Percentiles rank a stretch among this genome's conserved stretches.
Evolutionary conservation across 768 basidiomycete genomes (phyloP).

Genomic region (Chiua virens): DNA sequence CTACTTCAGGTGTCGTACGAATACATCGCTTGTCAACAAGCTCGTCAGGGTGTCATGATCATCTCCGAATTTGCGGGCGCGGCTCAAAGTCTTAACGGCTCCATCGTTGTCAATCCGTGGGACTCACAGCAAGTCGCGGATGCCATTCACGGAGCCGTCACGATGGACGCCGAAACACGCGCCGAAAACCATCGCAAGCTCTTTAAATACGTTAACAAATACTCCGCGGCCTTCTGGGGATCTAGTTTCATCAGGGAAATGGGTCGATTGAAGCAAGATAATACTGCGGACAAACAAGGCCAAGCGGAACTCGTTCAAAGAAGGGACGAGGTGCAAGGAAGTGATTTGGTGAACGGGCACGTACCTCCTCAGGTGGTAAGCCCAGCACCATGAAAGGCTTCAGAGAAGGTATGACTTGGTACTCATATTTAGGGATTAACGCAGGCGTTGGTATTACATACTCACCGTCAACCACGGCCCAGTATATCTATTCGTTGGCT

Average conservation of each 20-base stretch:
- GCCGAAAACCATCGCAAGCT: slow-evolving; percentile 93
- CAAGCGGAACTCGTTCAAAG: slow-evolving; percentile 35
- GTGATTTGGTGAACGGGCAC: slow-evolving; percentile 39
- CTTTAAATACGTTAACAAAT: slow-evolving; percentile 95
- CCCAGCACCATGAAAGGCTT: slow-evolving; percentile 30
- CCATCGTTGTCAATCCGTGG: slow-evolving; percentile 98
- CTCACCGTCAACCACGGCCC: slow-evolving; percentile 16
- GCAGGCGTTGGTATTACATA: slow-evolving; percentile 27
- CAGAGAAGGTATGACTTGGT: slow-evolving; percentile 31
- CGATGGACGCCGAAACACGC: slow-evolving; percentile 78
- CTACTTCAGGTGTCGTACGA: slow-evolving; percentile 90
- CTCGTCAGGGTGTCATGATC: slow-evolving; percentile 94
- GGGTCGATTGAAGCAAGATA: slow-evolving; percentile 51
- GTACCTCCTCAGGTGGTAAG: slow-evolving; percentile 37
- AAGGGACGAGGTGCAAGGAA: slow-evolving; percentile 39
- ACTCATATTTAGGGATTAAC: slow-evolving; percentile 28
- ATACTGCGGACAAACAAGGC: slow-evolving; percentile 32
- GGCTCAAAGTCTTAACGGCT: slow-evolving; percentile 92
- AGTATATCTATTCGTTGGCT: slow-evolving; percentile 34
- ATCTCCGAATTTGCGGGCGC: slow-evolving; percentile 98
- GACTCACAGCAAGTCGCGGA: slow-evolving; percentile 98
- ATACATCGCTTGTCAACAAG: slow-evolving; percentile 94
- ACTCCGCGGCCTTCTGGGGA: slow-evolving; percentile 92
- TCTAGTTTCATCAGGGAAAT: slow-evolving; percentile 88
- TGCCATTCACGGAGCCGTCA: slow-evolving; percentile 94